Conservation (phyloP, 78 protist species). For the Bodo saltans region DNA sequence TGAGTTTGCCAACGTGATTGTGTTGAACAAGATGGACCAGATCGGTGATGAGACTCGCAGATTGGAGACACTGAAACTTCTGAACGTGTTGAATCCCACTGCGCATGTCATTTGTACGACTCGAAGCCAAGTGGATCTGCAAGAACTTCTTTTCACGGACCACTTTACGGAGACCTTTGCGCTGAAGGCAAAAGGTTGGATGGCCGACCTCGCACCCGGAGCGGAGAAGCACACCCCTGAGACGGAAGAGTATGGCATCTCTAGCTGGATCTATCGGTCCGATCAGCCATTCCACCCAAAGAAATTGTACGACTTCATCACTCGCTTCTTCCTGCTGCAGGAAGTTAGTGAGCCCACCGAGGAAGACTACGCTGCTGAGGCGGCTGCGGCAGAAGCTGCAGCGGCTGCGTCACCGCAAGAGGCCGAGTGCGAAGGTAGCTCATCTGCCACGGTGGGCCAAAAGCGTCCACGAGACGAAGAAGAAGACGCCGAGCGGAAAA, state of each 20-base stretch:
- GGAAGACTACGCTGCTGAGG: not conserved
- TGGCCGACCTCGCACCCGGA: conserved; percentile 51
- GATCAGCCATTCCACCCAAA: conserved; percentile 84
- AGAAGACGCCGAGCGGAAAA: not conserved
- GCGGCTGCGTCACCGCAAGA: not conserved
- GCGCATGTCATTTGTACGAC: conserved; percentile 50
- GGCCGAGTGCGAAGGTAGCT: too few species aligned
- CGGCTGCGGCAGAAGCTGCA: not conserved
- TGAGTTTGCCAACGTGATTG: conserved; percentile 81
- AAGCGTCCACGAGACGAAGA: too few species aligned
- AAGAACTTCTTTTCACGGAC: conserved; percentile 55
- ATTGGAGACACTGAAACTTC: not conserved
- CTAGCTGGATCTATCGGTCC: conserved; percentile 56
- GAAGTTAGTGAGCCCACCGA: not conserved
- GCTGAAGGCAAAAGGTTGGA: conserved; percentile 60
- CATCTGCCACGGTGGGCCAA: too few species aligned
- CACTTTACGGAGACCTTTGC: conserved; percentile 54
- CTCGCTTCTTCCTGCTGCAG: not conserved
- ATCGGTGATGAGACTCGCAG: not conserved
- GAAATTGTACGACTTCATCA: conserved; percentile 3
- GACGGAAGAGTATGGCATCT: conserved; percentile 73
- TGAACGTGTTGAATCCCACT: conserved; percentile 27
- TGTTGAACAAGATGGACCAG: conserved; percentile 72
- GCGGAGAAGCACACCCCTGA: conserved; percentile 53
- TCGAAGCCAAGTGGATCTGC: conserved; percentile 35